Conservation (phyloP, 139 green algal species). For the Closterium sp. region DNA sequence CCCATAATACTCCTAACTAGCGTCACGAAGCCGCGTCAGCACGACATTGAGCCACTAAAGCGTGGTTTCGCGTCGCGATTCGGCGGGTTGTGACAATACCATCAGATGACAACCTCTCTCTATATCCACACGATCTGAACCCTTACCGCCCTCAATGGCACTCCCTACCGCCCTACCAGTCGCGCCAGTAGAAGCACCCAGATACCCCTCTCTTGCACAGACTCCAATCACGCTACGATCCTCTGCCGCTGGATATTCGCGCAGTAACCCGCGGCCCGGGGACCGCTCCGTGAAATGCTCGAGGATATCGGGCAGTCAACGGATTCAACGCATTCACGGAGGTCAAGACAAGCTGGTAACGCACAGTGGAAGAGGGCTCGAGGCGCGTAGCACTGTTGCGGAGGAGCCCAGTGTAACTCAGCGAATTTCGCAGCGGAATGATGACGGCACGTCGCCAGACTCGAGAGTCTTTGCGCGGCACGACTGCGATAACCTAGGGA, state of each 20-base stretch:
- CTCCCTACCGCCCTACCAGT: not conserved
- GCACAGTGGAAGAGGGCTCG: not conserved
- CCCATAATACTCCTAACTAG: too few species aligned
- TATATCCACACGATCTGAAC: too few species aligned
- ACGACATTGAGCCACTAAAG: conserved; percentile 80
- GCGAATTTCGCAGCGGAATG: not conserved
- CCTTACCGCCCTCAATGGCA: not conserved
- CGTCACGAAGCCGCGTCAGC: conserved; percentile 65
- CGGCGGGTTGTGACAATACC: too few species aligned
- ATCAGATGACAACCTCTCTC: too few species aligned
- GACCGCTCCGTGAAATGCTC: not conserved
- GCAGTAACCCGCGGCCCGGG: not conserved
- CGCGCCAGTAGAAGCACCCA: not conserved
- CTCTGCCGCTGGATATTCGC: not conserved
- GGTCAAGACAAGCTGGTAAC: too few species aligned
- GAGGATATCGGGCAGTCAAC: not conserved
- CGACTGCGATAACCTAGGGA: not conserved
- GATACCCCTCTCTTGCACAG: too few species aligned
- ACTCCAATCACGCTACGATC: not conserved
- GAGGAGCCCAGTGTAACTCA: not conserved
- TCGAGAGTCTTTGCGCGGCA: not conserved
- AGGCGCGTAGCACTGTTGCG: not conserved
- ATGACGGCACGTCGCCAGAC: not conserved
- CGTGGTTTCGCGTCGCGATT: not conserved
- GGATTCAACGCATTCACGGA: not conserved